Conservation (phyloP, 1,284 basidiomycete genomes). For the Cystobasidium pallidum region DNA sequence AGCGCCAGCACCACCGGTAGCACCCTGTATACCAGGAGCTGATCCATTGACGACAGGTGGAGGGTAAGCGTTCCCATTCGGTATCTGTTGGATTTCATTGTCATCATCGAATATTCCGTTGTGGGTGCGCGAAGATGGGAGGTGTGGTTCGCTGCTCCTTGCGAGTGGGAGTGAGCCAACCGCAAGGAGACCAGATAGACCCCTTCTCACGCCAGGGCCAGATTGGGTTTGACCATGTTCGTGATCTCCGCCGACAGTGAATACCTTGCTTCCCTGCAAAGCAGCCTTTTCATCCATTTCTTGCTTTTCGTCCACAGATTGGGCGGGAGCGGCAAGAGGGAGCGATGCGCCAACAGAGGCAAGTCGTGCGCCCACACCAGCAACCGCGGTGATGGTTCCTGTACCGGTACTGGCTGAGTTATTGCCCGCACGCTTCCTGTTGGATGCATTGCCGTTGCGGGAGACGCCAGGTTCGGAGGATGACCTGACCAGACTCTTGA, state of each 20-base stretch:
- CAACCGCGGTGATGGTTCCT: background rate
- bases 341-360: background rate
- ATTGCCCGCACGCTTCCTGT: background rate
- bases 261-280: slow-evolving; percentile 2
- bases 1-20: slow-evolving; percentile 8
- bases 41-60: slow-evolving; percentile 1
- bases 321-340: background rate
- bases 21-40: slow-evolving; percentile 6
- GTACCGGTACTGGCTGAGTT: background rate
- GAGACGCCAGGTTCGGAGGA: slow-evolving; percentile 24
- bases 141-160: slow-evolving; percentile 21
- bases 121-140: slow-evolving; percentile 5
- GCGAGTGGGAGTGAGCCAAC: slow-evolving; percentile 6
- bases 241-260: slow-evolving; percentile 19
- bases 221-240: background rate
- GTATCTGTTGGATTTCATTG: background rate
- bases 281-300: slow-evolving; percentile 13
- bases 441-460: background rate
- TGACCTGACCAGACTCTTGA: slow-evolving; percentile 29
- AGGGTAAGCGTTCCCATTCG: background rate
- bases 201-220: background rate
- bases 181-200: background rate
- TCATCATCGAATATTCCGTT: slow-evolving; percentile 21
- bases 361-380: slow-evolving; percentile 2
- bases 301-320: background rate